Evolutionary conservation across 2,329 filamentous ascomycete genomes (phyloP), one percentile per base, ranked within the genome.

Genomic region (Pseudocercospora crystallina): DNA sequence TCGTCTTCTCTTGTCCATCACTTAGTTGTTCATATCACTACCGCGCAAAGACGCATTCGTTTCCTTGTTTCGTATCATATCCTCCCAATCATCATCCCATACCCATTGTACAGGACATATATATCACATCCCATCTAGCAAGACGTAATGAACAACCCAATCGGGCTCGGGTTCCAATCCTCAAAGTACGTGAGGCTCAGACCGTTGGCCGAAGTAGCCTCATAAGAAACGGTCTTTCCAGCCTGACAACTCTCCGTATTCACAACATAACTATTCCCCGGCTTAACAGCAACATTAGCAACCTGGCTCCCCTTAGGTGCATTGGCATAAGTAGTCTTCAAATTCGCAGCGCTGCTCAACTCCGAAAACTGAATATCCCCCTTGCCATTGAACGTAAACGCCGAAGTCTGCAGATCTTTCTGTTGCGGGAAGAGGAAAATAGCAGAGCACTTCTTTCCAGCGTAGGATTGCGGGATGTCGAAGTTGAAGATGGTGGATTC

Each of bases 401-500:
- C 58, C 34, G 69, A 71, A 3, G 66, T 69, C 32, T 53, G 49
- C 5, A 74, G 64, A 55, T 69, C 64, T n/a, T 58, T 51, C 53
- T 56, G 61, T 15, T 49, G 53, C 0, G 76, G 76, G 53, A 78
- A 69, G 36, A 74, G 61, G 64, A 80, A 77, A 50, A 72, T 64
- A 36, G 4, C 5, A 36, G 34, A n/a, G 9, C 34, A 36, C n/a
- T 71, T 80, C 69, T 81, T 80, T 58, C 79, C 80, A 4, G 71
- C 60, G 60, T 81, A 76, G 3, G 69, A 68, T 4, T 68, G 55
- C 1, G 79, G 80, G 37, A 88, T 80, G 62, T 85, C 82, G 69
- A 88, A 88, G 73, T 86, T 85, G 77, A 85, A 87, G 62, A 87
- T 78, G 10, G 79, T 79, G 11, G 79, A 80, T 43, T 79, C 68